Conservation (phyloP, 2,329 filamentous ascomycete genomes). For the Plenodomus tracheiphilus region DNA sequence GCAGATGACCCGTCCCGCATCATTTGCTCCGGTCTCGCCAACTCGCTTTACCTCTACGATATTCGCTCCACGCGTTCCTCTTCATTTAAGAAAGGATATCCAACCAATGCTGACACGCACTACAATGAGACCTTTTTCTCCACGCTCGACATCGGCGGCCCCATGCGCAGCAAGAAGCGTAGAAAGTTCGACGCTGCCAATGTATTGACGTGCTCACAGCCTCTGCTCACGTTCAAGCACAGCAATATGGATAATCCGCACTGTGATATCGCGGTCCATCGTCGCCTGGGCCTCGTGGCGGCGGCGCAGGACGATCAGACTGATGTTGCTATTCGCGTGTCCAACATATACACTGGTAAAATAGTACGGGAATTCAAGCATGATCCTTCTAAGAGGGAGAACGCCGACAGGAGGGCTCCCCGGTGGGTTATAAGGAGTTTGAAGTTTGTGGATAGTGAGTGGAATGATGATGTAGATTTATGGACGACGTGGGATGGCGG, state of each 20-base stretch:
- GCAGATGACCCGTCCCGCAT: constrained; percentile 32
- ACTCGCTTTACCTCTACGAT: constrained; percentile 38
- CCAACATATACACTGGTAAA: constrained; percentile 39
- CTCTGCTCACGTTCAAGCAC: constrained; percentile 33
- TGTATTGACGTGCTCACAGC: constrained; percentile 22
- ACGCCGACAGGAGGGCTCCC: not conserved
- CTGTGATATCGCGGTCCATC: constrained; percentile 35
- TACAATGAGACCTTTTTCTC: constrained; percentile 22
- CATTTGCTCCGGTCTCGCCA: constrained; percentile 30
- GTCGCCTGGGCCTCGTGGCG: constrained; percentile 37
- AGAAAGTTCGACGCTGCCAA: constrained; percentile 10
- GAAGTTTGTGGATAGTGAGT: too few species aligned
- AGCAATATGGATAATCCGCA: constrained; percentile 29
- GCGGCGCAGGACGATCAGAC: constrained; percentile 30
- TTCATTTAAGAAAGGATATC: not conserved
- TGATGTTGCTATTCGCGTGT: constrained; percentile 25
- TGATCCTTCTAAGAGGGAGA: not conserved
- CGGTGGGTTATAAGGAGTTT: not conserved
- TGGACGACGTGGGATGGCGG: too few species aligned
- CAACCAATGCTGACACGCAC: constrained; percentile 9
- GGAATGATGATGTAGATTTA: too few species aligned
- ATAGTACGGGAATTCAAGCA: constrained; percentile 24
- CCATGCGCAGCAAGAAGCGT: constrained; percentile 15
- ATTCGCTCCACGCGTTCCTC: constrained; percentile 23
- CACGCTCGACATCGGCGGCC: constrained; percentile 7